These are phyloP conservation scores for Dryas octopetala DNA, from an alignment of 306 rosid genomes.

Conservation along the genomic window DNA sequence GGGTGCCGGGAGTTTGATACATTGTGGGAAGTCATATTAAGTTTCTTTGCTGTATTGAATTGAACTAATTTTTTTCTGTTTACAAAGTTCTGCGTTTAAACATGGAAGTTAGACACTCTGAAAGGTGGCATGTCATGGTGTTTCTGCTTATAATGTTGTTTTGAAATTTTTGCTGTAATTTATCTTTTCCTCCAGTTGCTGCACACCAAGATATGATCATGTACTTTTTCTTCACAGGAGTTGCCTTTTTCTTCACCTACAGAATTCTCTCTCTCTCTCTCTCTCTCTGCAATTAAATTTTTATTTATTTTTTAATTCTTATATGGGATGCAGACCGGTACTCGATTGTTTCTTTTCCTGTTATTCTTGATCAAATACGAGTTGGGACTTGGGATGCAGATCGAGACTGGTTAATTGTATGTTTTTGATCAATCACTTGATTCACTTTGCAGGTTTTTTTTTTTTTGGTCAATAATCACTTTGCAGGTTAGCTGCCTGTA, in stretches of 20 bases:
- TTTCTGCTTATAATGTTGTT: not conserved
- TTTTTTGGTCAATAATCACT: too few species aligned
- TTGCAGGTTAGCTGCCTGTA: not conserved
- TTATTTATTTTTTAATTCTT: too few species aligned
- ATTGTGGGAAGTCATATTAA: slow-evolving; percentile 87
- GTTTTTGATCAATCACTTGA: too few species aligned
- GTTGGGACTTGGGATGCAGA: too few species aligned
- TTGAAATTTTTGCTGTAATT: not conserved
- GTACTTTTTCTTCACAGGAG: too few species aligned
- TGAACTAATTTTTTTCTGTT: slow-evolving; percentile 18
- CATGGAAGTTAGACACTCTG: not conserved
- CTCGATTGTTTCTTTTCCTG: too few species aligned
- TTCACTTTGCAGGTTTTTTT: too few species aligned
- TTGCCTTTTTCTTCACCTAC: too few species aligned
- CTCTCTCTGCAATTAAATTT: too few species aligned
- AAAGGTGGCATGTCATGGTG: slow-evolving; percentile 16
- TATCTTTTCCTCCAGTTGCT: not conserved
- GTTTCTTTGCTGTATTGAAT: not conserved
- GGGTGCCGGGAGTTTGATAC: slow-evolving; percentile 91
- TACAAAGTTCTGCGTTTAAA: slow-evolving; percentile 7
- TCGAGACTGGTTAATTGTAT: too few species aligned
- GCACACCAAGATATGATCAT: not conserved
- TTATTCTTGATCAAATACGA: not conserved
- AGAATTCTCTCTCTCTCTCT: too few species aligned
- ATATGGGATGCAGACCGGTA: too few species aligned